These are phyloP conservation scores for Carex sylvatica DNA, from an alignment of 202 grass and related monocot species.

Conservation along the genomic window DNA sequence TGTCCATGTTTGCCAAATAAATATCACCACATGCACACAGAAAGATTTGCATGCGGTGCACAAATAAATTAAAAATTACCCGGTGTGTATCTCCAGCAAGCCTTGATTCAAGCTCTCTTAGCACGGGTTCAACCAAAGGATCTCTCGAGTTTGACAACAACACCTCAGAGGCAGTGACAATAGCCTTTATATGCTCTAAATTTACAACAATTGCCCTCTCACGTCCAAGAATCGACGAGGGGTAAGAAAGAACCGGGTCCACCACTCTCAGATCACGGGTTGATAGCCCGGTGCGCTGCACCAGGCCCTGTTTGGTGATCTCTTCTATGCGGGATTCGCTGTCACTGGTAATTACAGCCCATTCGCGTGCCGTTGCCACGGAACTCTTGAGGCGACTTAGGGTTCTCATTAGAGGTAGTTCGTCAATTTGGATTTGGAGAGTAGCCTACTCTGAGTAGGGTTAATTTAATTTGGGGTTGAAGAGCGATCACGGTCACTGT, in stretches of 20 bases:
- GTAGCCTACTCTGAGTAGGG: background rate
- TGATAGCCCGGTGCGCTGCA: slow-evolving; percentile 40
- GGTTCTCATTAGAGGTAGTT: background rate
- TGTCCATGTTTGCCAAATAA: background rate
- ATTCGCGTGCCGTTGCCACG: slow-evolving; percentile 20
- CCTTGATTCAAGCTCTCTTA: slow-evolving; percentile 35
- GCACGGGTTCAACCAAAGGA: slow-evolving; percentile 39
- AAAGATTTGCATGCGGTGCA: background rate
- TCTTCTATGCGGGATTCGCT: slow-evolving; percentile 31
- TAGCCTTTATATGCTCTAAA: slow-evolving; percentile 49
- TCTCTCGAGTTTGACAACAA: slow-evolving; percentile 39
- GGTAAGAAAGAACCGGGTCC: slow-evolving; percentile 39
- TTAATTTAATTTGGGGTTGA: slow-evolving; percentile 12
- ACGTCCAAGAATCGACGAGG: slow-evolving; percentile 26
- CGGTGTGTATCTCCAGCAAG: slow-evolving; percentile 9
- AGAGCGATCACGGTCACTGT: slow-evolving; percentile 3
- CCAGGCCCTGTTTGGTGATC: slow-evolving; percentile 38
- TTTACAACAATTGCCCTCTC: slow-evolving; percentile 49
- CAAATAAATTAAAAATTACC: background rate
- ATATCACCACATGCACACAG: background rate
- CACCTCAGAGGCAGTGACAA: slow-evolving; percentile 63
- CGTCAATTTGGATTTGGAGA: background rate
- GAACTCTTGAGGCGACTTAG: slow-evolving; percentile 18
- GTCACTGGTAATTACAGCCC: slow-evolving; percentile 35
- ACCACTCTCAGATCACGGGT: slow-evolving; percentile 46